Base-by-base conservation (phyloP, 2,329 filamentous ascomycete species). In the Verticillium nonalfalfae region DNA sequence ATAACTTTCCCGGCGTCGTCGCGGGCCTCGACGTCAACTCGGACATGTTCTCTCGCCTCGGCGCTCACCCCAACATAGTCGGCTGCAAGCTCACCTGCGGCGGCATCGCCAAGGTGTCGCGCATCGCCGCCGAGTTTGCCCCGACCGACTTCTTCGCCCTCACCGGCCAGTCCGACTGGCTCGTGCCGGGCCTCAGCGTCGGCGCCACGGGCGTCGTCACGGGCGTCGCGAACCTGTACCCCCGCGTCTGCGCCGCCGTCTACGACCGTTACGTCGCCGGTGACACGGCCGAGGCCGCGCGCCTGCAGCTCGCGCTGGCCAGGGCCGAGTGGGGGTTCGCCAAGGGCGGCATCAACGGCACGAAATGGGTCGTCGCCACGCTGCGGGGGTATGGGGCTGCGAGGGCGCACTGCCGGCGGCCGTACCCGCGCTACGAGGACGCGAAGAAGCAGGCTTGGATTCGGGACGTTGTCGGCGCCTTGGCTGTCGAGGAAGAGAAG, bases 11-110 rank as follows among this genome's bases (percentile, higher is more conserved):
- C 1, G 85, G 79, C 5, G 87, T 89, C 4, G 85, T 82, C 31
- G 82, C 86, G 13, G 88, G 89, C 4, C 77, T 90, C 10, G 88
- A 91, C 67, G 78, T 91, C 55, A 84, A 86, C 69, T 89, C 85
- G 0, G 87, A 90, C 64, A 81, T 84, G 67, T 85, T 91, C 65
- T 76, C 81, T 2, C 74, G 76, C 0, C 76, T 90, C 4, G 81
- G 82, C 13, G 73, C 79, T 62, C 84, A 88, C 69, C 74, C 79
- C 52, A 90, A 89, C 66, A 88, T 91, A 66, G 84, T 89, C 58
- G 88, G 87, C 35, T 85, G 87, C 59, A 91, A 91, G 76, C 76
- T 90, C 60, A 91, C 88, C 2, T 91, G 89, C 69, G 89, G 88
- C n/a, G 87, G 85, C 66, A 89, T 90, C 36, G 89, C 86, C 62